A percentile compares a stretch with the other conserved stretches of the same genome.
Evolutionary conservation across 2,329 filamentous ascomycete genomes (phyloP).

Genomic region (Venturia carpophila): DNA sequence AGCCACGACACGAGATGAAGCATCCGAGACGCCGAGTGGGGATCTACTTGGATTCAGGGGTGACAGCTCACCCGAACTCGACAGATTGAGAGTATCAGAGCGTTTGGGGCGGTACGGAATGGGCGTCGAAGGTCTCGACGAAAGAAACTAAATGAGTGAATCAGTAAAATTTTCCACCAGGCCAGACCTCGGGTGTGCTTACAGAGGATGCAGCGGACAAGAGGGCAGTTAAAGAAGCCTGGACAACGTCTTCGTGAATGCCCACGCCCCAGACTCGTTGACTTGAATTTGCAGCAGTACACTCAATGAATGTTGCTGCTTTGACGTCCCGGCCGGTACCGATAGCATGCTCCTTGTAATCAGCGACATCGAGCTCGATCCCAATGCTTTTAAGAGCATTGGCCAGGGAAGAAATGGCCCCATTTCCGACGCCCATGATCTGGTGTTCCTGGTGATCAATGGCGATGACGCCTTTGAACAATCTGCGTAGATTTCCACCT

Average conservation of each 20-base stretch:
- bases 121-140: slow-evolving; percentile 61
- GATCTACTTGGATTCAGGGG: slow-evolving; percentile 24
- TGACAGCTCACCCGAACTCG: slow-evolving; percentile 24
- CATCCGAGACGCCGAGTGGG: slow-evolving; percentile 27
- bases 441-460: slow-evolving; percentile 74
- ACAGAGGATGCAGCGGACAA: slow-evolving; percentile 80
- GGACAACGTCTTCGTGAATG: slow-evolving; percentile 86
- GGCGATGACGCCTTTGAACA: slow-evolving; percentile 77
- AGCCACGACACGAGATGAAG: slow-evolving; percentile 26
- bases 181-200: slow-evolving; percentile 36
- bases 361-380: slow-evolving; percentile 80
- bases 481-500: slow-evolving; percentile 68
- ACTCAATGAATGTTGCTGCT: slow-evolving; percentile 94
- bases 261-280: slow-evolving; percentile 83
- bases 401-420: slow-evolving; percentile 81
- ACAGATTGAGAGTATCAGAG: slow-evolving; percentile 39
- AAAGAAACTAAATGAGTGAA: slow-evolving; percentile 53
- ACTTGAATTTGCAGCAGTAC: slow-evolving; percentile 56
- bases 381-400: slow-evolving; percentile 71
- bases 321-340: slow-evolving; percentile 74
- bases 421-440: slow-evolving; percentile 75
- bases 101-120: slow-evolving; percentile 53
- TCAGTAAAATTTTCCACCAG: slow-evolving; percentile 20
- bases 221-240: slow-evolving; percentile 79
- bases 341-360: slow-evolving; percentile 96